Evolutionary conservation across 2,329 filamentous ascomycete species (phyloP).

Genomic region (Plectosphaerella sp.): DNA sequence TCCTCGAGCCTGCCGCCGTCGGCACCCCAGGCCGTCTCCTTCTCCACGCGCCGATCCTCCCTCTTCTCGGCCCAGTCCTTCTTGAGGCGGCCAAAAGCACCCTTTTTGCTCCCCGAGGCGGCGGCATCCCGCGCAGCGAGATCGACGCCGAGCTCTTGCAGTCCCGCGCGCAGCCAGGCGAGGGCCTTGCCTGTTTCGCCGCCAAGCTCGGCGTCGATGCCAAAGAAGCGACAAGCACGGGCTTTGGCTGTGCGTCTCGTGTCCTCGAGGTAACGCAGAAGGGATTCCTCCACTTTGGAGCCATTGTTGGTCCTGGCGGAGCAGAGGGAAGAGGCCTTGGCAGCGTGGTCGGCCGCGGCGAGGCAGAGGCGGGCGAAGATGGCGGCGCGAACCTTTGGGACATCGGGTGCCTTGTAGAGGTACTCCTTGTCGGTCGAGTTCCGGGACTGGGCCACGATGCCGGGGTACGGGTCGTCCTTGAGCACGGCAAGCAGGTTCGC

Average conservation of each 20-base stretch:
- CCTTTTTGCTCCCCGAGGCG: constrained; percentile 33
- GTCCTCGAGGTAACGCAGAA: constrained; percentile 72
- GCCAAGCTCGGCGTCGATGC: constrained; percentile 78
- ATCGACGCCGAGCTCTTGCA: constrained; percentile 68
- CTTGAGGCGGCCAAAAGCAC: constrained; percentile 62
- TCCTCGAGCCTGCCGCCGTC: constrained; percentile 87
- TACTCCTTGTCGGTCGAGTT: constrained; percentile 85
- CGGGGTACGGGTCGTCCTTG: constrained; percentile 92
- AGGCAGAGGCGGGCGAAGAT: constrained; percentile 85
- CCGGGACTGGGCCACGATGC: constrained; percentile 72
- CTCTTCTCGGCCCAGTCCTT: constrained; percentile 72
- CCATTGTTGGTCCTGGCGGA: constrained; percentile 23
- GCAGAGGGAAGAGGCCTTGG: constrained; percentile 58
- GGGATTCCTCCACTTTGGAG: constrained; percentile 55
- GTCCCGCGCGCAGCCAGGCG: constrained; percentile 77
- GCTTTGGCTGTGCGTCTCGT: constrained; percentile 71
- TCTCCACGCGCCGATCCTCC: constrained; percentile 77
- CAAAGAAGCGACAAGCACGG: constrained; percentile 86
- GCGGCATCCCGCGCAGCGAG: constrained; percentile 27
- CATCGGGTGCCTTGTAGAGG: constrained; percentile 90
- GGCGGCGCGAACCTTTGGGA: constrained; percentile 83
- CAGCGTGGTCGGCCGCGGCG: constrained; percentile 82
- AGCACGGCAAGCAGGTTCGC: constrained; percentile 85
- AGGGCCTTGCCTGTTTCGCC: constrained; percentile 81
- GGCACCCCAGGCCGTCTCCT: constrained; percentile 67